These are phyloP conservation scores for Tylopilus plumbeoviolaceoides DNA, from an alignment of 768 basidiomycete species.

Conservation along the genomic window DNA sequence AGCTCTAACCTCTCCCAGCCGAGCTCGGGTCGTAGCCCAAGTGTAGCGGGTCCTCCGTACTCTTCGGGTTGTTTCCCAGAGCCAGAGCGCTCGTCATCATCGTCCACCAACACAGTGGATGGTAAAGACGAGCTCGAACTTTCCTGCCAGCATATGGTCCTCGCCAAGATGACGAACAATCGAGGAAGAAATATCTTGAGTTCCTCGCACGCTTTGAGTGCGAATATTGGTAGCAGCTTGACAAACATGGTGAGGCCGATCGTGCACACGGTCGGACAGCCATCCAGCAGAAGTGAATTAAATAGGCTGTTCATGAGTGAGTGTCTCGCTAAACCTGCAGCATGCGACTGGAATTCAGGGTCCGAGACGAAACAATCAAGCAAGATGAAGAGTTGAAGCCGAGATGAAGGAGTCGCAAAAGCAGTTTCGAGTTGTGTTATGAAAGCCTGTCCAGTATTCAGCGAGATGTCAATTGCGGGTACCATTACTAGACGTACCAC, in stretches of 20 bases:
- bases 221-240: slow-evolving; percentile 72
- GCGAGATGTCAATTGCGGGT: slow-evolving; percentile 4
- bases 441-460: slow-evolving; percentile 49
- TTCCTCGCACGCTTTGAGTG: slow-evolving; percentile 53
- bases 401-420: slow-evolving; percentile 55
- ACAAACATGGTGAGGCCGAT: slow-evolving; percentile 60
- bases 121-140: slow-evolving; percentile 34
- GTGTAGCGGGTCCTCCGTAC: slow-evolving; percentile 34
- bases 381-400: slow-evolving; percentile 67
- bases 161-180: slow-evolving; percentile 63
- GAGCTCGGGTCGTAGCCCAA: slow-evolving; percentile 51
- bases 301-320: slow-evolving; percentile 63
- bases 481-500: slow-evolving; percentile 45
- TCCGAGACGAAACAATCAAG: slow-evolving; percentile 60
- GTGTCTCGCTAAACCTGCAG: slow-evolving; percentile 52
- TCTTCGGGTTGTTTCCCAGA: slow-evolving; percentile 16
- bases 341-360: slow-evolving; percentile 46
- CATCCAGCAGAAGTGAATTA: slow-evolving; percentile 66
- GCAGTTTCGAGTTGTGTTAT: slow-evolving; percentile 62
- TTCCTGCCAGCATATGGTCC: slow-evolving; percentile 74
- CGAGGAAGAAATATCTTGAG: slow-evolving; percentile 61
- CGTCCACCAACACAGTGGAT: slow-evolving; percentile 35
- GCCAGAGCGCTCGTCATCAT: slow-evolving; percentile 9
- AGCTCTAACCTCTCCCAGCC: slow-evolving; percentile 65
- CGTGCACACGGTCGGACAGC: slow-evolving; percentile 66